Percentiles rank a stretch among this genome's conserved stretches.
These are phyloP conservation scores for Metschnikowia shivogae DNA, from an alignment of 805 yeast species.

Conservation along the genomic window DNA sequence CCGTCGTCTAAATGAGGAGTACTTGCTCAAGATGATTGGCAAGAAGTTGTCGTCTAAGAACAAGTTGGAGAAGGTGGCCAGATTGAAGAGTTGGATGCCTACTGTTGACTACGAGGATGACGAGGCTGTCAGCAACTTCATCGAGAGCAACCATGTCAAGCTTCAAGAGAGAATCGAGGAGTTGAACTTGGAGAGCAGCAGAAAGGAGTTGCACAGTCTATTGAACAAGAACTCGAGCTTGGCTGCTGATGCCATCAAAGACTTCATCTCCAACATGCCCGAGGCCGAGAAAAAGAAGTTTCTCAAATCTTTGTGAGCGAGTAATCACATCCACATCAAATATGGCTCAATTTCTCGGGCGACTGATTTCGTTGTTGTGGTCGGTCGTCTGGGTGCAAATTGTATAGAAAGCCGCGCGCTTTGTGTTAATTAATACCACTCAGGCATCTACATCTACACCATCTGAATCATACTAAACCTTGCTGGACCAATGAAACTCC, in stretches of 20 bases:
- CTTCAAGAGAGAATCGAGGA: conserved; percentile 59
- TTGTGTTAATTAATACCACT: not conserved
- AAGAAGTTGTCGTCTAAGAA: conserved; percentile 53
- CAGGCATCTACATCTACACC: not conserved
- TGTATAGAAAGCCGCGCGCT: conserved; percentile 2
- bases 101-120: conserved; percentile 69
- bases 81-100: conserved; percentile 86
- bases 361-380: conserved; percentile 5
- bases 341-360: not conserved
- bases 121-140: conserved; percentile 75
- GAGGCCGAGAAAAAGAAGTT: conserved; percentile 32
- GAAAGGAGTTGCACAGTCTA: conserved; percentile 58
- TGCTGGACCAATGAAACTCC: not conserved
- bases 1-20: conserved; percentile 91
- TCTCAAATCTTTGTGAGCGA: conserved; percentile 17
- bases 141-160: conserved; percentile 68
- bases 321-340: not conserved
- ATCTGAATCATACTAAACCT: not conserved
- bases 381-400: not conserved
- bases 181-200: conserved; percentile 62
- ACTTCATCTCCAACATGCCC: conserved; percentile 30
- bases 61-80: conserved; percentile 78
- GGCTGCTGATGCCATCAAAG: conserved; percentile 33
- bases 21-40: conserved; percentile 69
- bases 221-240: conserved; percentile 30